Base-by-base conservation (phyloP, 1,284 basidiomycete species). In the Cryptococcus floricola region DNA sequence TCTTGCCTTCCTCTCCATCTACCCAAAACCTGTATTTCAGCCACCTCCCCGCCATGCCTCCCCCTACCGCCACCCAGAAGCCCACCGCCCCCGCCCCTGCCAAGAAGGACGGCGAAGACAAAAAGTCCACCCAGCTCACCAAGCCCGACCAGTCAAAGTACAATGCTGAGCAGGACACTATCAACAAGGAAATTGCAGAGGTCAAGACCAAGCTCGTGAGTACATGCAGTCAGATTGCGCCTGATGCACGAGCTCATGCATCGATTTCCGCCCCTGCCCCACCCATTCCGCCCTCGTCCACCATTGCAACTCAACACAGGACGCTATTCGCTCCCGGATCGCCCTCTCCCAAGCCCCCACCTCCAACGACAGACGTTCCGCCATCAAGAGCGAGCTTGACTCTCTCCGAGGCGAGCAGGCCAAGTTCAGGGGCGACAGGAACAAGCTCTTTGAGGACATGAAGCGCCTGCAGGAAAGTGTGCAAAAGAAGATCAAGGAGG, bases 401-500 rank as follows among this genome's bases (percentile, higher is more conserved):
- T 67, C 77, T 53, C 82, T 98, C 58, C 87, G 90, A 44, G 82
- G 81, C 28, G 83, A 89, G 66, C 95, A 98, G 78, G 87, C 88
- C 42, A 84, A 82, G 61, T 85, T 80, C 80, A 98, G 97, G 80
- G 78, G 64, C 12, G 74, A 77, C 60, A 82, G 94, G 58, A 79
- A 81, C 34, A 92, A 91, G 79, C 80, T 89, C 48, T 76, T 87
- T 47, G 91, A 94, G 53, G 88, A 96, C 77, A 78, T 98, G 61
- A 91, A 90, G 72, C 68, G 82, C 27, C 72, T 94, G 52, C 86
- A 97, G 73, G 94, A 97, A 16, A 80, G 75, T 45, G 82, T 95
- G 52, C 80, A 85, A 69, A 90, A 89, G 79, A 97, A 93, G 90
- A 83, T 89, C 72, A 94, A 95, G 78, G 91, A 93, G 67, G 81